Percentiles rank a stretch among this genome's conserved stretches.
phyloP scores from a whole-genome alignment of 2,329 filamentous ascomycete species.

The Cladosporium austrohemisphaericum region DNA sequence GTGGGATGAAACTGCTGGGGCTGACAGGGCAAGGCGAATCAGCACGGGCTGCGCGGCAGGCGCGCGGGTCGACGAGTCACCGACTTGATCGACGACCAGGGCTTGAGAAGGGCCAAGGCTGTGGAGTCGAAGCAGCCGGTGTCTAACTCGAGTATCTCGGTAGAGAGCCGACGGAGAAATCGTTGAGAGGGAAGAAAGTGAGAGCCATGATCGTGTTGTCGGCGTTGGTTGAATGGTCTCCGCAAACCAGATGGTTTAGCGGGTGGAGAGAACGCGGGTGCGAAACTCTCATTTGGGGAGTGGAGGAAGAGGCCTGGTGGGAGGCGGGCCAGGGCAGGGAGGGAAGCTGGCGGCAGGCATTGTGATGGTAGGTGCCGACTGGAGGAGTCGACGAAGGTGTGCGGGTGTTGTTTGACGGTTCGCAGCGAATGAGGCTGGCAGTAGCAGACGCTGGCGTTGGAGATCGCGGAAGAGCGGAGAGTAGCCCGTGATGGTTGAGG shows the following conservation, averaged over 20 bases:
- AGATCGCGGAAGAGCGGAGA: constrained; percentile 15
- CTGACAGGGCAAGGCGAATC: not conserved
- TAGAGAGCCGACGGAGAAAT: not conserved
- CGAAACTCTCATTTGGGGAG: constrained; percentile 31
- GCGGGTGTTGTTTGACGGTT: constrained; percentile 1
- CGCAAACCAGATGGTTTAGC: not conserved
- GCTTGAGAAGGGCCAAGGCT: constrained; percentile 3
- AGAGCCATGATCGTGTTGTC: constrained; percentile 5
- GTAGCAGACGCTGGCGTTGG: constrained; percentile 11
- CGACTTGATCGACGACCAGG: constrained; percentile 9
- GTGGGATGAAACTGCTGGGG: constrained; percentile 12
- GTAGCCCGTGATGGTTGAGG: constrained; percentile 10
- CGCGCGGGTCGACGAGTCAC: constrained; percentile 1
- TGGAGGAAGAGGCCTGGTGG: constrained; percentile 46
- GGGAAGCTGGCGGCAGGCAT: constrained; percentile 43
- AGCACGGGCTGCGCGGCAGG: constrained; percentile 4
- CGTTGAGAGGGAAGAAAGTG: not conserved
- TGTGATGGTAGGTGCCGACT: constrained; percentile 23
- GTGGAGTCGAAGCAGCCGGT: too few relatives aligned
- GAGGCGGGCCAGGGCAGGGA: constrained; percentile 47
- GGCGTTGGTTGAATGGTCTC: not conserved
- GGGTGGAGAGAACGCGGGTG: not conserved
- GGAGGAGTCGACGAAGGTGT: constrained; percentile 6
- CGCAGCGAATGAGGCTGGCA: constrained; percentile 14
- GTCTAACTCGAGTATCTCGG: not conserved